These are phyloP conservation scores for Candida orba DNA, from an alignment of 805 yeast genomes.

Conservation along the genomic window DNA sequence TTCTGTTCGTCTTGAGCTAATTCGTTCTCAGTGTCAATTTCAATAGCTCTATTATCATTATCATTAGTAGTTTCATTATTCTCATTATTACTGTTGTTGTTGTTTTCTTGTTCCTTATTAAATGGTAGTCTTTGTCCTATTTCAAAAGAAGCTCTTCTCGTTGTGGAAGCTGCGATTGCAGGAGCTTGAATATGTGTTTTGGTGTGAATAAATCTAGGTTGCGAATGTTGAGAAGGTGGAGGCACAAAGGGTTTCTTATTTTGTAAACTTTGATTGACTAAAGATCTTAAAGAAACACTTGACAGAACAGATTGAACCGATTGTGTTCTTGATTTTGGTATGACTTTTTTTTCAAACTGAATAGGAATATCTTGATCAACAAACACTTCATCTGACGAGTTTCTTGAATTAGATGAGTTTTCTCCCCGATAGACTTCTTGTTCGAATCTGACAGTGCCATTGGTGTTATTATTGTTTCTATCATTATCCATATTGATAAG, in stretches of 20 bases:
- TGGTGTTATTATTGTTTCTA: neutral
- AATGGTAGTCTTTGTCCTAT: constrained; percentile 30
- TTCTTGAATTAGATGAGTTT: neutral
- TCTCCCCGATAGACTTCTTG: constrained; percentile 2
- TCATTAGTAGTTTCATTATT: constrained; percentile 10
- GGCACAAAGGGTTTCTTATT: constrained; percentile 9
- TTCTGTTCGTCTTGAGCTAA: constrained; percentile 25
- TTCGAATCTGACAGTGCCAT: neutral
- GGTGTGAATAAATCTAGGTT: constrained; percentile 22
- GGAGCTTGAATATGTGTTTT: constrained; percentile 35
- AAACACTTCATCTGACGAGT: constrained; percentile 26
- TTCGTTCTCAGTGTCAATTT: constrained; percentile 23
- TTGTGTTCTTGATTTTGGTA: constrained; percentile 35
- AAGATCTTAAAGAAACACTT: constrained; percentile 53
- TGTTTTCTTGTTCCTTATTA: constrained; percentile 23
- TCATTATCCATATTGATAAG: neutral
- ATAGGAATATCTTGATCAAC: constrained; percentile 65
- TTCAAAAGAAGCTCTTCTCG: constrained; percentile 24
- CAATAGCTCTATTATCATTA: constrained; percentile 9
- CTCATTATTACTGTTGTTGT: neutral
- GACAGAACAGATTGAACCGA: constrained; percentile 36
- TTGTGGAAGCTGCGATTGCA: constrained; percentile 30
- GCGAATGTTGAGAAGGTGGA: constrained; percentile 12
- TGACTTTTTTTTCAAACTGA: constrained; percentile 60
- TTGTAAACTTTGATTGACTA: constrained; percentile 27